A percentile compares a stretch with the other conserved stretches of the same genome.
Evolutionary conservation across 805 yeast genomes (phyloP).

Genomic region (Saccharomyces kudriavzevii): DNA sequence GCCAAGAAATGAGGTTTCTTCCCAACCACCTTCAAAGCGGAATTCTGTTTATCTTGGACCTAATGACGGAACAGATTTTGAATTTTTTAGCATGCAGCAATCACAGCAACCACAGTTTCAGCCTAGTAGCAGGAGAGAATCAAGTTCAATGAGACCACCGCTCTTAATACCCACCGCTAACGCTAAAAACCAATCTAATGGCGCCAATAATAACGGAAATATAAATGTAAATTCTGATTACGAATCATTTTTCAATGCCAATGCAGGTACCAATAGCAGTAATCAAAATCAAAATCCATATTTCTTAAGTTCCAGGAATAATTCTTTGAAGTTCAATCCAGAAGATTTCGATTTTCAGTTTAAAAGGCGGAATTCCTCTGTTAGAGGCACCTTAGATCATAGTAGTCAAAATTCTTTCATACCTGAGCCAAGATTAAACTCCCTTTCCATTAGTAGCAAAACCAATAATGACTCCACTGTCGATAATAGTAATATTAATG

Average conservation of each 20-base stretch:
- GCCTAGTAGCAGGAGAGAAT: constrained; percentile 3
- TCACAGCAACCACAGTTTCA: background rate
- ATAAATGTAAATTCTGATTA: background rate
- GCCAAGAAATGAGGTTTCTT: constrained; percentile 6
- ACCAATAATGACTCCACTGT: background rate
- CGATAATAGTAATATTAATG: background rate
- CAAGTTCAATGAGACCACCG: constrained; percentile 21
- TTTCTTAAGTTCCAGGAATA: constrained; percentile 19
- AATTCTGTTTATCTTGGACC: constrained; percentile 21
- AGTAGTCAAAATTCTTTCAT: constrained; percentile 7
- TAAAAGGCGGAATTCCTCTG: constrained; percentile 27
- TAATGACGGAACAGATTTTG: constrained; percentile 19
- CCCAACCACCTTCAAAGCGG: constrained; percentile 22
- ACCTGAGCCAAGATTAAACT: constrained; percentile 10
- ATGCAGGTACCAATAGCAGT: constrained; percentile 1
- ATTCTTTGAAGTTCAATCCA: constrained; percentile 24
- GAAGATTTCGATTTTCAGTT: constrained; percentile 29
- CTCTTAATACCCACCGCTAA: constrained; percentile 11
- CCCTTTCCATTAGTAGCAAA: constrained; percentile 2
- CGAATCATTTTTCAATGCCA: background rate
- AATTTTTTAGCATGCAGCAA: constrained; percentile 11
- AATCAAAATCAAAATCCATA: constrained; percentile 5
- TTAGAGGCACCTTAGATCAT: constrained; percentile 19
- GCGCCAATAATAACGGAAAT: background rate
- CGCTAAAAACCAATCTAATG: constrained; percentile 1